Evolutionary conservation across 1,139 yeast genomes (phyloP), one percentile per base, ranked within the genome.

Genomic region (Blastobotrys apis): DNA sequence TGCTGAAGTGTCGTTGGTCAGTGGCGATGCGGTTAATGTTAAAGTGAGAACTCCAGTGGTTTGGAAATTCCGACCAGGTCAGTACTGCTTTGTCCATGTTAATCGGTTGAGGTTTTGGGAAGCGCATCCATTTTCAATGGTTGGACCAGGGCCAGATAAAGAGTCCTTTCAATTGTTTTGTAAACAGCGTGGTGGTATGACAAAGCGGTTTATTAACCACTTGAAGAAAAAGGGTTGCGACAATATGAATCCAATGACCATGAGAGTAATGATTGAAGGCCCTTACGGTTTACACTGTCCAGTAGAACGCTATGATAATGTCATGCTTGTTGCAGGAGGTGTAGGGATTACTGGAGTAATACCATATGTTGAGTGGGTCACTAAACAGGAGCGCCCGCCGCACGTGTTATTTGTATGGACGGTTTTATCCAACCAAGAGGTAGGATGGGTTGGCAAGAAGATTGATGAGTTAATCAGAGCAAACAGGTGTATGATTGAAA

Each of bases 81-180:
- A 81, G 16, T 81, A 75, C 58, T 80, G 78, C 0, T 82, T 71
- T 55, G 63, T 82, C 40, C 79, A 81, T 57, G 73, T 80, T 45
- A 59, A 75, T 37, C 63, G 69, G 34, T 53, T 62, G 43, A 53
- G 60, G 27, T 71, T 78, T 34, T 58, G 72, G 50, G 74, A 76
- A 43, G 81, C 81, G 51, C 84, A 82, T 59, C 90, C 90, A 0
- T 82, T 82, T 55, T 78, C 87, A 0, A 71, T 78, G 12, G 69
- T 78, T 21, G 67, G 65, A 0, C 57, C 64, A 8, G 53, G 60
- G 1, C 55, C 51, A n/a, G 58, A 58, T 13, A 64, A 64, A 4
- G 61, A 64, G n/a, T 63, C 67, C 3, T 56, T 66, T 31, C 66
- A 65, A 64, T 63, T 63, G 47, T 64, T 48, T 53, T 62, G 48